phyloP scores from a whole-genome alignment of 805 yeast genomes.

The Scheffersomyces amazonensis region DNA sequence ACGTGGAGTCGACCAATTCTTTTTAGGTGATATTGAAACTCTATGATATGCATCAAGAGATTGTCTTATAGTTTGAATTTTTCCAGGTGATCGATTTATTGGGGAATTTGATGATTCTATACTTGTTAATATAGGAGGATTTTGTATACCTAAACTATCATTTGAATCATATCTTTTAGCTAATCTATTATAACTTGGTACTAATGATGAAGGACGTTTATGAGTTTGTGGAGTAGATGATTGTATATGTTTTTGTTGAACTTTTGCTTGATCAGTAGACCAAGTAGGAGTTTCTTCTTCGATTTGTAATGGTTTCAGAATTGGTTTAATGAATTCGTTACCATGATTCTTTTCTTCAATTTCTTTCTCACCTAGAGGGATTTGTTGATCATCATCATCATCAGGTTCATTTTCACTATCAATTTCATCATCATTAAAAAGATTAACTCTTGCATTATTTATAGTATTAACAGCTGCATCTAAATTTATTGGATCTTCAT shows the following conservation, averaged over 20 bases:
- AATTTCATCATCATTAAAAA: conserved; percentile 8
- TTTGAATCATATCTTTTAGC: conserved; percentile 16
- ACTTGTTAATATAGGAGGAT: conserved; percentile 16
- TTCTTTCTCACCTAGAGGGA: no score
- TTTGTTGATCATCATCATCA: background rate
- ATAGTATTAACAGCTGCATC: conserved; percentile 19
- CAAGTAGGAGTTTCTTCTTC: conserved; percentile 35
- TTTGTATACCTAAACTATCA: conserved; percentile 19
- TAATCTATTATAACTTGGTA: conserved; percentile 2
- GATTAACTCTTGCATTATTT: conserved; percentile 12
- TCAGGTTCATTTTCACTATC: conserved; percentile 4
- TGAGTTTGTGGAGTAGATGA: conserved; percentile 24
- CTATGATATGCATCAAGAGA: conserved; percentile 28
- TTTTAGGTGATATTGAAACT: conserved; percentile 30
- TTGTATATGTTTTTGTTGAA: background rate
- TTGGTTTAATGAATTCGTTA: conserved; percentile 15
- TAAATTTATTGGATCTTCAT: conserved; percentile 38
- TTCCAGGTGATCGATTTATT: conserved; percentile 10
- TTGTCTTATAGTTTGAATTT: conserved; percentile 27
- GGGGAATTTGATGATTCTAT: conserved; percentile 2
- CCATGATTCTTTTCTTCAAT: conserved; percentile 1
- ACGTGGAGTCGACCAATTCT: conserved; percentile 6
- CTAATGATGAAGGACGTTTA: conserved; percentile 2
- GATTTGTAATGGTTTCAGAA: conserved; percentile 9
- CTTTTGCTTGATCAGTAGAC: conserved; percentile 25